Evolutionary conservation across 169 alveolate species (phyloP).

Genomic region (Plasmodium vivax): DNA sequence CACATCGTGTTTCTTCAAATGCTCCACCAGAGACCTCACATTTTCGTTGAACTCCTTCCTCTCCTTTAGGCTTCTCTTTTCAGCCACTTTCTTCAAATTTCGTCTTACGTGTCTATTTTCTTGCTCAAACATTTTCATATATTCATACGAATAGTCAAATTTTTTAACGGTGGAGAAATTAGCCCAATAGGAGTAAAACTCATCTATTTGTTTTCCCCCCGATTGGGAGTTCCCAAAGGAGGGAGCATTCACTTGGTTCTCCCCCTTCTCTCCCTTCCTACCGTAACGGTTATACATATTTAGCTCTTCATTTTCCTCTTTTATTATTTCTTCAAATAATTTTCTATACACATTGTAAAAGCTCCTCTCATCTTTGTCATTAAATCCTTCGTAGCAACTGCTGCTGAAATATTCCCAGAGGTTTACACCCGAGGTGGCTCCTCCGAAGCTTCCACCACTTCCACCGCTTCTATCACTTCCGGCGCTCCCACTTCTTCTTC

Average conservation of each 20-base stretch:
- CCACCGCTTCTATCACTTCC: not conserved
- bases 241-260: conserved; percentile 29
- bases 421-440: conserved; percentile 77
- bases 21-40: conserved; percentile 81
- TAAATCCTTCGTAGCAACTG: conserved; percentile 74
- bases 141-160: conserved; percentile 72
- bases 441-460: not conserved
- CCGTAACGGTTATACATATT: conserved; percentile 69
- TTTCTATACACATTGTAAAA: conserved; percentile 86
- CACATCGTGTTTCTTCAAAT: conserved; percentile 80
- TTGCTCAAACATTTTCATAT: conserved; percentile 12
- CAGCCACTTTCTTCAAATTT: conserved; percentile 29
- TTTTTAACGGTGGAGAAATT: conserved; percentile 81
- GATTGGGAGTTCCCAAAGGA: conserved; percentile 84
- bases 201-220: conserved; percentile 79
- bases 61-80: conserved; percentile 85
- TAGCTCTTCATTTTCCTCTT: conserved; percentile 77
- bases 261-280: conserved; percentile 42
- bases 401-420: conserved; percentile 84
- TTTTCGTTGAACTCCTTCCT: conserved; percentile 84
- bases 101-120: conserved; percentile 56
- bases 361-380: conserved; percentile 81
- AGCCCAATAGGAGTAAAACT: conserved; percentile 88
- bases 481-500: not conserved
- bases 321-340: conserved; percentile 82